These are phyloP conservation scores for Lentinula raphanica DNA, from an alignment of 768 basidiomycete species.

Conservation along the genomic window DNA sequence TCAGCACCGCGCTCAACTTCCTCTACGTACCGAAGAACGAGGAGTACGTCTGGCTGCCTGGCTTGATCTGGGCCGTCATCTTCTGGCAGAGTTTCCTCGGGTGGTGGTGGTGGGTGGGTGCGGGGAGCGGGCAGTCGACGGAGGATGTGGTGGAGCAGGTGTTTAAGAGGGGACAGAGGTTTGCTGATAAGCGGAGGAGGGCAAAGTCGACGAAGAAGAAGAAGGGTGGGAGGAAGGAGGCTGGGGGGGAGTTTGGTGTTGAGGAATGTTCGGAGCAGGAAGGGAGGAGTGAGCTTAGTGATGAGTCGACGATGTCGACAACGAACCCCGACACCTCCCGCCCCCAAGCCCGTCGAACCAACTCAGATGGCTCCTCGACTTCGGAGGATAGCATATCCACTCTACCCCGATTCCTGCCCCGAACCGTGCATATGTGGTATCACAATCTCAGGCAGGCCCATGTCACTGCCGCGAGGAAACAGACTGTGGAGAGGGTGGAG, in stretches of 20 bases:
- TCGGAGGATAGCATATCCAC: slow-evolving; percentile 14
- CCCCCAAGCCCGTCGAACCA: slow-evolving; percentile 11
- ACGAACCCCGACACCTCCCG: not conserved
- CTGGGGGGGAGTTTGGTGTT: too few species aligned
- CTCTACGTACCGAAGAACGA: slow-evolving; percentile 80
- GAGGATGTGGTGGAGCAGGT: slow-evolving; percentile 46
- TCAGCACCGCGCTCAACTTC: slow-evolving; percentile 83
- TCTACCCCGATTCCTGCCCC: slow-evolving; percentile 34
- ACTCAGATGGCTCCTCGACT: not conserved
- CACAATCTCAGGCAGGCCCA: slow-evolving; percentile 65
- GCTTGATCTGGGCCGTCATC: slow-evolving; percentile 84
- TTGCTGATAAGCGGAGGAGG: slow-evolving; percentile 26
- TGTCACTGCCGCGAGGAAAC: slow-evolving; percentile 60
- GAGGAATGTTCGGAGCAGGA: too few species aligned
- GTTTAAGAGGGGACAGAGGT: slow-evolving; percentile 40
- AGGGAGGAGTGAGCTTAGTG: not conserved
- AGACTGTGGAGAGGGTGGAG: slow-evolving; percentile 63
- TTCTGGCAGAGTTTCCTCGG: slow-evolving; percentile 97
- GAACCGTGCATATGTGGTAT: slow-evolving; percentile 48
- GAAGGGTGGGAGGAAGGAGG: too few species aligned
- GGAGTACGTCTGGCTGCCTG: slow-evolving; percentile 87
- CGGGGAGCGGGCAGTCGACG: slow-evolving; percentile 65
- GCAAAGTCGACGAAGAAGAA: slow-evolving; percentile 37
- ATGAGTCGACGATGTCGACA: not conserved
- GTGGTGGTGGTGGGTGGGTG: slow-evolving; percentile 99